Evolutionary conservation across 2,329 filamentous ascomycete genomes (phyloP), one percentile per base, ranked within the genome.

Genomic region (Pyricularia pennisetigena): DNA sequence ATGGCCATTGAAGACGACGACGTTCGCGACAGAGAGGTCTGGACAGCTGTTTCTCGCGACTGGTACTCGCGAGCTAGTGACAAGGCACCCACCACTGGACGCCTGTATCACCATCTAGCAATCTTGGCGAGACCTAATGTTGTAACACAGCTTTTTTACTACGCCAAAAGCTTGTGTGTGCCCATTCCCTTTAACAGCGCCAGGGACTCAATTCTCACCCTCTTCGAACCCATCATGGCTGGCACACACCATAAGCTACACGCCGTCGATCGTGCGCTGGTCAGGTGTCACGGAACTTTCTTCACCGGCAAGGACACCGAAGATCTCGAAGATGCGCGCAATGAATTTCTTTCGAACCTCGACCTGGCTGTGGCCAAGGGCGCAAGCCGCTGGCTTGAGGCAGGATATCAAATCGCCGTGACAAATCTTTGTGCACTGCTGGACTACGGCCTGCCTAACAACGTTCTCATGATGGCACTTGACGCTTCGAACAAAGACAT

Each of bases 1-100:
- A 97, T 97, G 93, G 93, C 93, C 0, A 93, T 97, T 63, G 94
- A 97, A 75, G 91, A 97, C 59, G 87, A 90, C 30, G 90, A 95
- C 70, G 82, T 91, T 24, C 79, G 85, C 2, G 90, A 94, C 68
- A 82, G 91, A 0, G 92, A 97, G 65, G 86, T 88, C 0, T 98
- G 94, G 94, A 91, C 90, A 0, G 84, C 85, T 0, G 91, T 97
- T 0, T 90, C 91, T 0, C 82, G 89, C 0, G 88, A 89, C 61
- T 98, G 94, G 95, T 97, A 96, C 72, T 88, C 86, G 2, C 90
- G 91, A 72, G 92, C 92, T 0, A 91, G 91, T 0, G 90, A 97
- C 72, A 89, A 88, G 30, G 87, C 87, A 0, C 92, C 94, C 0
- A 85, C 85, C 0, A 88, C 90, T 0, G 94, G 94, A 0, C 83